Percentiles rank a stretch among this genome's conserved stretches.
Conservation (phyloP, 2,329 filamentous ascomycete genomes). For the Incumbomyces lentus region DNA sequence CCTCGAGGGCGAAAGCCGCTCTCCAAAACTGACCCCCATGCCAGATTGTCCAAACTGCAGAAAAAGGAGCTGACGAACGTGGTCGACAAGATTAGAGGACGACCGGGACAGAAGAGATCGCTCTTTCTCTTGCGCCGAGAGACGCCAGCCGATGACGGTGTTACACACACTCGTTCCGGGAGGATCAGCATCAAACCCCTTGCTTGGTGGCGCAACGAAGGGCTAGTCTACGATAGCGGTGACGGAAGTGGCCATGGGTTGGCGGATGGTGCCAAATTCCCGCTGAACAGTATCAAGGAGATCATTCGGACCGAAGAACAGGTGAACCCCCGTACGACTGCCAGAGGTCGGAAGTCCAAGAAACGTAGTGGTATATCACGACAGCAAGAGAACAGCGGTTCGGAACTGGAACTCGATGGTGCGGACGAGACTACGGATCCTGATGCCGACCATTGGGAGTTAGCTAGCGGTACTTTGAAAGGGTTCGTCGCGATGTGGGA, state of each 20-base stretch:
- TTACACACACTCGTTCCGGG: constrained; percentile 62
- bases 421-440: constrained; percentile 21
- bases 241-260: constrained; percentile 29
- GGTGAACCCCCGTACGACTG: constrained; percentile 28
- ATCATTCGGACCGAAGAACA: constrained; percentile 62
- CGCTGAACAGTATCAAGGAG: constrained; percentile 63
- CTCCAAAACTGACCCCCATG: constrained; percentile 20
- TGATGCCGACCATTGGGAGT: constrained; percentile 35
- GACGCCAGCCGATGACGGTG: constrained; percentile 42
- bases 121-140: constrained; percentile 39
- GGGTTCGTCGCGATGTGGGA: constrained; percentile 37
- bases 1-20: constrained; percentile 22
- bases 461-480: constrained; percentile 33
- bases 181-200: constrained; percentile 68
- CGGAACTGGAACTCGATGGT: constrained; percentile 29
- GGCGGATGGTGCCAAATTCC: constrained; percentile 42
- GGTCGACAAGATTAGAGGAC: constrained; percentile 34
- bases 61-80: constrained; percentile 31
- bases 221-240: constrained; percentile 55
- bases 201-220: constrained; percentile 79
- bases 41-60: constrained; percentile 24
- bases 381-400: constrained; percentile 20
- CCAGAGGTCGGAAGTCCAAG: constrained; percentile 26
- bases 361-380: constrained; percentile 27
- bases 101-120: constrained; percentile 39